Conservation (phyloP, 2,329 filamentous ascomycete genomes). For the Penicillium sp. region DNA sequence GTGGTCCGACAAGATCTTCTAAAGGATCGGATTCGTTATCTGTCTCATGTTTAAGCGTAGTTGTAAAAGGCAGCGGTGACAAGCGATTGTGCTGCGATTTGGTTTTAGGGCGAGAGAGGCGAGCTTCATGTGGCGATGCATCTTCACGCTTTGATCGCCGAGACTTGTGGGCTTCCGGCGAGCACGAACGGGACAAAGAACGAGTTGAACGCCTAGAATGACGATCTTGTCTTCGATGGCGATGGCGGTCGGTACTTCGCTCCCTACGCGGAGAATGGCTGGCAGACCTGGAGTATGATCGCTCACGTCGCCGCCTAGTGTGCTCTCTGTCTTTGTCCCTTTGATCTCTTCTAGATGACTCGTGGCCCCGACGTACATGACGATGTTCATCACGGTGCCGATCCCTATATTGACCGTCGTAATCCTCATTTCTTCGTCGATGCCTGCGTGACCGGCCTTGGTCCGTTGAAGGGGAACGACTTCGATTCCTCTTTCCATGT, state of each 20-base stretch:
- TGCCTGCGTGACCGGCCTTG: slow-evolving; percentile 26
- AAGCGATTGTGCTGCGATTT: not conserved
- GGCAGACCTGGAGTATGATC: slow-evolving; percentile 22
- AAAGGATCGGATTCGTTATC: slow-evolving; percentile 64
- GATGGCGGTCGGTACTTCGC: slow-evolving; percentile 18
- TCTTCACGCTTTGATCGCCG: slow-evolving; percentile 5
- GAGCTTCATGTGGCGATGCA: slow-evolving; percentile 1
- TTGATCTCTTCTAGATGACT: slow-evolving; percentile 13
- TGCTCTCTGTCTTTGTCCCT: slow-evolving; percentile 14
- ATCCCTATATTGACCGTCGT: slow-evolving; percentile 20
- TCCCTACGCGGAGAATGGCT: slow-evolving; percentile 25
- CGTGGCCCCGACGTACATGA: slow-evolving; percentile 14
- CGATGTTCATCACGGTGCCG: slow-evolving; percentile 17
- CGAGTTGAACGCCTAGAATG: slow-evolving; percentile 25
- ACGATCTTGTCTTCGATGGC: slow-evolving; percentile 27
- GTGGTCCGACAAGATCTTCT: slow-evolving; percentile 73
- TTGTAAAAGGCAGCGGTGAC: slow-evolving; percentile 1
- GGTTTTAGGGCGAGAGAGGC: slow-evolving; percentile 6
- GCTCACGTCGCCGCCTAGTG: slow-evolving; percentile 5
- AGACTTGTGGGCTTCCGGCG: not conserved
- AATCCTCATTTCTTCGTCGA: slow-evolving; percentile 23
- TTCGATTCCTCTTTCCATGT: slow-evolving; percentile 29
- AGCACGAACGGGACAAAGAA: slow-evolving; percentile 11
- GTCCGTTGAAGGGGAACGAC: slow-evolving; percentile 28
- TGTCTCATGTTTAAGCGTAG: slow-evolving; percentile 4